Base-by-base conservation (phyloP, 768 basidiomycete genomes). In the Gloeophyllum trabeum region DNA sequence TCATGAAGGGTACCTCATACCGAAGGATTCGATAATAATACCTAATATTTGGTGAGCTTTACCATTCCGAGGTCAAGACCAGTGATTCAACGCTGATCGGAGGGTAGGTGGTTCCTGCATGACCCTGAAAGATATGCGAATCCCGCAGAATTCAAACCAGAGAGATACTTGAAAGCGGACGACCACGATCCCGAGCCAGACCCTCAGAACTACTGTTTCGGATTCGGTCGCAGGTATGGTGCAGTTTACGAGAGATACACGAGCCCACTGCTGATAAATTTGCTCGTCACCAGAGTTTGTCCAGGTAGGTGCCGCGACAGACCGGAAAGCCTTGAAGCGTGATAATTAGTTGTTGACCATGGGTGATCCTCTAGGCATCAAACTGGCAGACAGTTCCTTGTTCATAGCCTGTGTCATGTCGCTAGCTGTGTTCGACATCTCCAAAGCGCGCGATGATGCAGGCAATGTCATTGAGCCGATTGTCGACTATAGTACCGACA, bases 361-460 rank as follows among this genome's bases (percentile, higher is more conserved):
- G 16, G 28, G 28, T 10, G 28, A 32, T 32, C 20, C 43, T 25
- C 35, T 42, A 75, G 76, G 76, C 4, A 48, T 65, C 36, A 70
- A 72, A 48, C 63, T 78, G 28, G 76, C 74, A 4, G 75, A 76
- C 48, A 62, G 69, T 23, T 71, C 71, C 3, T 51, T 76, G 6
- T 76, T 70, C 49, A 68, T 75, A 34, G 60, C 70, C 28, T 71
- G 70, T 50, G 73, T 62, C 10, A 70, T 71, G 63, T 56, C 71
- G 18, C 52, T 76, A 42, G 68, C 74, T 1, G 72, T 71, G 22
- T 72, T 76, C 40, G 37, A 49, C 30, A 50, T 59, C 35, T 34
- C 41, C 12, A 49, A 46, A 23, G 51, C 55, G 6, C 2, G 48
- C 22, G 55, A 55, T 26, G 47, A 40, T 5, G 26, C 46, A 3